phyloP scores from a whole-genome alignment of 1,284 basidiomycete species.

The Termitomyces sp. region DNA sequence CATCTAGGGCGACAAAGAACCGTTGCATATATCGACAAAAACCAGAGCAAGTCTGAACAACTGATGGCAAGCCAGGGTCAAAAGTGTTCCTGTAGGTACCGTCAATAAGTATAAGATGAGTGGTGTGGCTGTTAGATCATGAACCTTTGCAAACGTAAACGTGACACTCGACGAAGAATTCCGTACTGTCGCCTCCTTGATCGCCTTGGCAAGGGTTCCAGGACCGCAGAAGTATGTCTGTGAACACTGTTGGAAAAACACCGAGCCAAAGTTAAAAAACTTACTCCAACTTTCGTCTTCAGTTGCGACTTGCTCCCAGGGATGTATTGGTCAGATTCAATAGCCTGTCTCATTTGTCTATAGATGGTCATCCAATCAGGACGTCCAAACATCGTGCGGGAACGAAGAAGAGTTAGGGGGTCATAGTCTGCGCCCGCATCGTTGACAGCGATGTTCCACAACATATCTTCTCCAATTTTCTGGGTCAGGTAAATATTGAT shows the following conservation, averaged over 20 bases:
- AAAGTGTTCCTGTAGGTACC: constrained; percentile 30
- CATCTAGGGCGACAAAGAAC: neutral
- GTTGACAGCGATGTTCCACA: constrained; percentile 88
- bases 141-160: constrained; percentile 81
- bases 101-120: neutral
- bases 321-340: constrained; percentile 76
- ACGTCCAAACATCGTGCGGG: constrained; percentile 84
- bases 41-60: too few relatives aligned
- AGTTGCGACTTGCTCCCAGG: constrained; percentile 72
- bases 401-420: constrained; percentile 78
- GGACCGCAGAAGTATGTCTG: constrained; percentile 87
- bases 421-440: constrained; percentile 79
- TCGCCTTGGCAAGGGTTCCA: constrained; percentile 61
- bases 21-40: neutral
- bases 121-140: neutral
- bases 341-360: constrained; percentile 60
- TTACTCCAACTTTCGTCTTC: constrained; percentile 76
- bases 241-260: constrained; percentile 7
- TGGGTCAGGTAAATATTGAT: constrained; percentile 90
- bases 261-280: constrained; percentile 22
- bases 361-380: constrained; percentile 85
- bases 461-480: constrained; percentile 78
- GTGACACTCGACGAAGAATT: constrained; percentile 52
- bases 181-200: constrained; percentile 63
- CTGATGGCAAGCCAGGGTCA: constrained; percentile 23